Base-by-base conservation (phyloP, 768 basidiomycete species). In the Mycena capillaripes region DNA sequence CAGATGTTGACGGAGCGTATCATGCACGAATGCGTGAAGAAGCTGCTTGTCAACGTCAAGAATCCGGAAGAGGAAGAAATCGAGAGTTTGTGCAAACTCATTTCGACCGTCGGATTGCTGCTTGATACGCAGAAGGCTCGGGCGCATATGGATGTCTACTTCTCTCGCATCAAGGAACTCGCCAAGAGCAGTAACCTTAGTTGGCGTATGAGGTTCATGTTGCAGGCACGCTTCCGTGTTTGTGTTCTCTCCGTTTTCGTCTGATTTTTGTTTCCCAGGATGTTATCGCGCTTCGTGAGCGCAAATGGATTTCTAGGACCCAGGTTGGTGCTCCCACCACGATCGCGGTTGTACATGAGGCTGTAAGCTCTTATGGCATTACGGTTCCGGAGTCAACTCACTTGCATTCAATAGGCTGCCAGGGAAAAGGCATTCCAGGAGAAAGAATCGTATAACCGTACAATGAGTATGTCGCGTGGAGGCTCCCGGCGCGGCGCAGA, bases 1-100 rank as follows among this genome's bases (percentile, higher is more conserved):
- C 94, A 95, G 84, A 98, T 98, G 96, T 86, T 99, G 65, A 97
- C 96, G 57, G 96, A 97, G 85, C 93, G 96, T 76, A 97, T 99
- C 85, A 99, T 99, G 95, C 95, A 97, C 86, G 95, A 96, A 83
- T 99, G 97, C 86, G 92, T 98, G 80, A 96, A 96, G 89, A 97
- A 97, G 84, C 89, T 98, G 16, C 87, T 99, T 16, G 90, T 92
- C 65, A 98, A 99, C 79, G 93, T 97, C 68, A 92, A 96, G 76
- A 95, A 95, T 77, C 98, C 97, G 0, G 97, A 98, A 79, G 97
- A 99, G 83, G 97, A 98, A 84, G 97, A 98, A 79, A 94, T 99
- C 74, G 97, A 99, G 87, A 95, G 93, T 56, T 88, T 98, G 67
- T 98, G 97, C 89, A 96, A 96, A 81, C 89, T 99, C 64, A 82